Evolutionary conservation across 2,329 filamentous ascomycete species (phyloP), one percentile per base, ranked within the genome.

Genomic region (Alternaria arbusti): DNA sequence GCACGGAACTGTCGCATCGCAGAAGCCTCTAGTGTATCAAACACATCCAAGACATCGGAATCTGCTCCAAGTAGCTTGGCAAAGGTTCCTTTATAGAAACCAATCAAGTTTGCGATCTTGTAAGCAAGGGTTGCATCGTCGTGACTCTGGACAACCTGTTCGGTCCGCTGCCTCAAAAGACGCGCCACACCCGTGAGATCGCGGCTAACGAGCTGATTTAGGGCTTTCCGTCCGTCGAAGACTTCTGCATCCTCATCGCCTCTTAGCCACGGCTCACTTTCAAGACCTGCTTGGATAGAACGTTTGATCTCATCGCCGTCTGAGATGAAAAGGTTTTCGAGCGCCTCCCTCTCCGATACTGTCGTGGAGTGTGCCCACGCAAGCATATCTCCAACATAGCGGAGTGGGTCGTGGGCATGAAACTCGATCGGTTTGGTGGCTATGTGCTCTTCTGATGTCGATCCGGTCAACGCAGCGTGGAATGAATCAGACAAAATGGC

Each of bases 321-420:
- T 0, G 91, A 91, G 45, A 97, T 90, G 75, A 99, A 99, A 1
- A 99, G 84, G 2, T 93, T 89, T 78, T 98, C 95, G 6, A 99
- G 85, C 0, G 94, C 94, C 80, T 99, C 96, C 56, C 92, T 88
- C 79, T 99, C 96, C 30, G 95, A 96, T 1, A 99, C 96, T 0
- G 95, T 91, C 3, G 94, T 92, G 0, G 96, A 97, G 78, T 99
- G 96, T 6, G 91, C 89, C 96, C 96, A 99, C 6, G 96, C 96
- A 13, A 99, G 86, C 94, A 99, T 99, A 76, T 99, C 96, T 57
- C 96, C 94, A 3, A 96, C 89, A 78, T 98, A 98, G 20, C 96
- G 89, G 25, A 98, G 82, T 1, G 93, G 90, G 74, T 99, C 96
- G 77, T 98, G 95, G 1, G 96, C 95, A 11, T 90, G 91, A 71